Percentiles rank a stretch among this genome's conserved stretches.
Conservation (phyloP, 1,139 yeast genomes). For the Blastobotrys indianensis region DNA sequence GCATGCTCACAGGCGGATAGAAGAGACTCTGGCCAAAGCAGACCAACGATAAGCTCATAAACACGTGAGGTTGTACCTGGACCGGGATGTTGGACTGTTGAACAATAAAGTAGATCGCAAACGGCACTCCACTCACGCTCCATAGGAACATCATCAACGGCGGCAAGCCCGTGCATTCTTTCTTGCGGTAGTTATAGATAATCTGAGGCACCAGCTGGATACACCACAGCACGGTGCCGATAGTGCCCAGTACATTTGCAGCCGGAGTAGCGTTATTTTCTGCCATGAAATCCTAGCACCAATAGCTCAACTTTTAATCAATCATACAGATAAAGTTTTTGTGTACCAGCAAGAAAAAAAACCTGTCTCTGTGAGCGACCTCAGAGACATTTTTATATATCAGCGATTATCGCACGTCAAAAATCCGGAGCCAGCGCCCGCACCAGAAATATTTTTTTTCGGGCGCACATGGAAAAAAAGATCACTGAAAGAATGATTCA, state of each 20-base stretch:
- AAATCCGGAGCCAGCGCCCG: no score
- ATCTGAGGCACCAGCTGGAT: constrained; percentile 84
- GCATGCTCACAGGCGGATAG: constrained; percentile 58
- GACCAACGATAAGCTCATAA: constrained; percentile 62
- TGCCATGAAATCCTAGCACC: constrained; percentile 8
- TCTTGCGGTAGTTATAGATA: constrained; percentile 60
- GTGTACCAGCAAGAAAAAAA: no score
- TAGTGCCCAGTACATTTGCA: constrained; percentile 76
- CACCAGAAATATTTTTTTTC: no score
- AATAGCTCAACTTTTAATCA: neutral
- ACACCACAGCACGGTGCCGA: constrained; percentile 90
- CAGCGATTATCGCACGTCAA: no score
- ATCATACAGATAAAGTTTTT: no score
- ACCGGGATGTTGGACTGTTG: constrained; percentile 70
- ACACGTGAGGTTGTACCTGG: constrained; percentile 80
- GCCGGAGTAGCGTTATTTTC: constrained; percentile 33
- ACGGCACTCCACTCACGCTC: constrained; percentile 80
- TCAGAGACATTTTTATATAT: no score
- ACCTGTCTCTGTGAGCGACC: no score
- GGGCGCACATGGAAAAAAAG: no score
- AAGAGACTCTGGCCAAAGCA: constrained; percentile 70
- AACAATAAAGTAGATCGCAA: constrained; percentile 71
- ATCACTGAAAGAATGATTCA: no score
- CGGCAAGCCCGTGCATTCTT: constrained; percentile 80
- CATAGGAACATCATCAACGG: constrained; percentile 79